These are phyloP conservation scores for Silene uniflora DNA, from an alignment of 148 eudicot species.

Conservation along the genomic window DNA sequence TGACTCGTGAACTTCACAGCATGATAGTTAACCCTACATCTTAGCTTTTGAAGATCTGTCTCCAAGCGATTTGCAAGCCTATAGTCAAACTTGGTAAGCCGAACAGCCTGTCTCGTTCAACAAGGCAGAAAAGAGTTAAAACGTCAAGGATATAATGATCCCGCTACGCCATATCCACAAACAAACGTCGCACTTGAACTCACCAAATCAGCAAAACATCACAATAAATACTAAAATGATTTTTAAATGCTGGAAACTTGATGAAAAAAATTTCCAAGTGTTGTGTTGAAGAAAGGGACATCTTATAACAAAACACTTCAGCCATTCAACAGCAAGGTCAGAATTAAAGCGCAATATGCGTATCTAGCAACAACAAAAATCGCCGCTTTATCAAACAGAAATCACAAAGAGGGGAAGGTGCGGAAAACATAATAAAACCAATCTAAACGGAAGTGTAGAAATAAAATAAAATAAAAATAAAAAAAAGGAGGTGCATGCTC, in stretches of 20 bases:
- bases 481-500: not conserved
- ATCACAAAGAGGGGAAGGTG: not conserved
- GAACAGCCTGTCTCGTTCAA: slow-evolving; percentile 68
- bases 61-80: slow-evolving; percentile 86
- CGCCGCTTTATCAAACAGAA: not conserved
- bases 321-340: not conserved
- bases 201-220: slow-evolving; percentile 5
- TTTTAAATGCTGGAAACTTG: not conserved
- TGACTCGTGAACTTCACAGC: slow-evolving; percentile 77
- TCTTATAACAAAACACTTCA: not conserved
- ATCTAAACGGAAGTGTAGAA: not conserved
- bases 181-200: not conserved
- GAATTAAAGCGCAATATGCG: not conserved
- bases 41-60: slow-evolving; percentile 84
- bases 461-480: too few species aligned
- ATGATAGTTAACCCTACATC: slow-evolving; percentile 93
- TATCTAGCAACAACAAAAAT: not conserved
- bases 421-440: not conserved
- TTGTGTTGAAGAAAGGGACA: not conserved
- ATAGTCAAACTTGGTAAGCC: slow-evolving; percentile 90
- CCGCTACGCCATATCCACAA: slow-evolving; percentile 8
- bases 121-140: slow-evolving; percentile 23
- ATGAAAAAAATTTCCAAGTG: not conserved
- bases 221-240: not conserved
- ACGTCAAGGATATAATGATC: slow-evolving; percentile 2